Evolutionary conservation across 169 alveolate species (phyloP), one percentile per base, ranked within the genome.

Genomic region (Pseudocohnilembus persalinus): DNA sequence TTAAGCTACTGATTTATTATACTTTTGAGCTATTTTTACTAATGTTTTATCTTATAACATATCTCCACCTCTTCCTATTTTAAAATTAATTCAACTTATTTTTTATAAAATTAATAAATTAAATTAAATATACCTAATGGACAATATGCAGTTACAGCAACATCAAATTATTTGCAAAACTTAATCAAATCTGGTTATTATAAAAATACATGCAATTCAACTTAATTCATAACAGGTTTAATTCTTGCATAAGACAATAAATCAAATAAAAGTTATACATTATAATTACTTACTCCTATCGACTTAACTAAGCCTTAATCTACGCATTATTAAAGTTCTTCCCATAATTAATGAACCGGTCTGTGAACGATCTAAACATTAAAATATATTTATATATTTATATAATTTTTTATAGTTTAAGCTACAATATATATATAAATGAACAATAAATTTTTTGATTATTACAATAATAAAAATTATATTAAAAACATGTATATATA

Each of bases 121-220:
- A n/a, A n/a, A n/a, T n/a, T n/a, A n/a, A n/a, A n/a, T n/a, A n/a
- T 88, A 72, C 85, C 92, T 35, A 91, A 82, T 32, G 90, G 91
- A 35, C 89, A 80, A 75, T 77, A 89, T 0, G 91, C 88, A 49
- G 91, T 87, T 1, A 92, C 84, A 74, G 68, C 85, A 31, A 92
- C 88, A 1, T 88, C 88, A 28, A 81, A 83, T n/a, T 33, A 74
- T 77, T 89, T 82, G 32, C 93, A 89, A 79, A 88, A 83, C 29
- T 88, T 83, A 4, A 84, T 75, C 29, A 92, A 73, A 15, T 87
- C 85, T 32, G 74, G 82, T 64, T 92, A 88, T 27, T 81, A 83
- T 15, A 82, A 75, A 75, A 83, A 87, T n/a, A 93, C 93, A 81
- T 92, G 92, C 30, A 87, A 74, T 76, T 92, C 93, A 1, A 92